Base-by-base conservation (phyloP, 768 basidiomycete species). In the Phlebiopsis flavidoalba region DNA sequence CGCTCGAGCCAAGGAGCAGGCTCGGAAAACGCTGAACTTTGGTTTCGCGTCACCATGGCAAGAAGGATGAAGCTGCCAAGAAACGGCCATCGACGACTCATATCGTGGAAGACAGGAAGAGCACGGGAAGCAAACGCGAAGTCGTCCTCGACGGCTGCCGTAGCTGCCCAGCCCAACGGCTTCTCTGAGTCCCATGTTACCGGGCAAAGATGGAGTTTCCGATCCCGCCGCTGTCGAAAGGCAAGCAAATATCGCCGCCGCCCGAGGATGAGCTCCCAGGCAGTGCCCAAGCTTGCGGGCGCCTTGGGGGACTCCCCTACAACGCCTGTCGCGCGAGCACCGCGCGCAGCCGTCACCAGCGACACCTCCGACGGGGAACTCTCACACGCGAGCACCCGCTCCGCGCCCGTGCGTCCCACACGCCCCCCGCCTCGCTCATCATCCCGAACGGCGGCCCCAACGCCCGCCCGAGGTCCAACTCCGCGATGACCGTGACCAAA, bases 131-230 rank as follows among this genome's bases (percentile, higher is more conserved):
- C 51, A 8, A n/a, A 40, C 17, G 40, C 40, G 17, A 43, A 43
- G 40, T 43, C 53, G 22, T 24, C 55, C 10, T 43, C 63, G 3
- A 24, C 56, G 15, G 47, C 10, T 7, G 48, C n/a, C n/a, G n/a
- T n/a, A 59, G 37, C 12, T 15, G 7, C 51, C 62, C 37, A 67
- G 59, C 52, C 61, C 59, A 47, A 62, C 47, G 40, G 53, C 36
- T 1, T 59, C 53, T 19, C 22, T 60, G 37, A 64, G 31, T 14
- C 62, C 60, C 5, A 63, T 68, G 12, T 49, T 63, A 8, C 66
- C 60, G 3, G n/a, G 60, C 64, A 11, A 50, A 56, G 22, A 64
- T 66, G 58, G 63, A 60, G 12, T 64, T 66, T 49, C 65, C 65
- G 24, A 45, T 61, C 10, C 65, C 66, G 8, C 31, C 66, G 8